These are phyloP conservation scores for Ochromonas danica DNA, from an alignment of 108 stramenopile genomes.

Conservation along the genomic window DNA sequence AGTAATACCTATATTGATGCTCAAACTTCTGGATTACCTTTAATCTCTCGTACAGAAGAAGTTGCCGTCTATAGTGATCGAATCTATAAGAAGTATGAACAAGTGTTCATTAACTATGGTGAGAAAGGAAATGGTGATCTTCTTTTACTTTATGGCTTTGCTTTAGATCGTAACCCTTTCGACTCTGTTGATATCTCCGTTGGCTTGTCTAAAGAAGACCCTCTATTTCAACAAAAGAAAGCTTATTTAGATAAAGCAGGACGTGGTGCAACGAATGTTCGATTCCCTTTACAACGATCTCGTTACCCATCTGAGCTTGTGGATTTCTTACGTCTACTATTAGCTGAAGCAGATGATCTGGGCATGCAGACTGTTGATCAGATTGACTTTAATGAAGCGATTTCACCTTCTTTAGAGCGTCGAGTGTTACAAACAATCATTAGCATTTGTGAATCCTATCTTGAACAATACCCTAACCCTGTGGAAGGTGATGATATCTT, in stretches of 20 bases:
- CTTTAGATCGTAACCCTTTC: constrained; percentile 89
- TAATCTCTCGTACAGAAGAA: constrained; percentile 78
- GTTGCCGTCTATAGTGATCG: constrained; percentile 88
- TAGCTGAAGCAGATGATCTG: constrained; percentile 84
- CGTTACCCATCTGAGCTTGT: constrained; percentile 89
- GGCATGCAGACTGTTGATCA: constrained; percentile 38
- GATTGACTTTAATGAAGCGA: constrained; percentile 69
- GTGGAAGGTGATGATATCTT: constrained; percentile 78
- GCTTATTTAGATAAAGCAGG: constrained; percentile 75
- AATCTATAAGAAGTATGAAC: constrained; percentile 87
- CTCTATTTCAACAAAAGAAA: constrained; percentile 72
- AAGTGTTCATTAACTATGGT: constrained; percentile 88
- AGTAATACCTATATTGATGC: constrained; percentile 51
- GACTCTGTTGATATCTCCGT: constrained; percentile 70
- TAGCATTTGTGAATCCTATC: constrained; percentile 73
- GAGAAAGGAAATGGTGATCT: constrained; percentile 90
- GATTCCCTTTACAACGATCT: constrained; percentile 87
- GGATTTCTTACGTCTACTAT: constrained; percentile 88
- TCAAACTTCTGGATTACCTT: constrained; percentile 42
- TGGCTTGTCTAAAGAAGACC: background rate
- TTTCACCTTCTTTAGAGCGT: constrained; percentile 84
- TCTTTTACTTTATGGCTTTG: constrained; percentile 86
- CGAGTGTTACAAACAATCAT: constrained; percentile 75
- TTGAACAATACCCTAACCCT: constrained; percentile 75
- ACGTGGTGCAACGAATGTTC: constrained; percentile 68